Percentiles rank a stretch among this genome's conserved stretches.
phyloP scores from a whole-genome alignment of 371 early-diverging fungal genomes.

The Rhizopus stolonifer region DNA sequence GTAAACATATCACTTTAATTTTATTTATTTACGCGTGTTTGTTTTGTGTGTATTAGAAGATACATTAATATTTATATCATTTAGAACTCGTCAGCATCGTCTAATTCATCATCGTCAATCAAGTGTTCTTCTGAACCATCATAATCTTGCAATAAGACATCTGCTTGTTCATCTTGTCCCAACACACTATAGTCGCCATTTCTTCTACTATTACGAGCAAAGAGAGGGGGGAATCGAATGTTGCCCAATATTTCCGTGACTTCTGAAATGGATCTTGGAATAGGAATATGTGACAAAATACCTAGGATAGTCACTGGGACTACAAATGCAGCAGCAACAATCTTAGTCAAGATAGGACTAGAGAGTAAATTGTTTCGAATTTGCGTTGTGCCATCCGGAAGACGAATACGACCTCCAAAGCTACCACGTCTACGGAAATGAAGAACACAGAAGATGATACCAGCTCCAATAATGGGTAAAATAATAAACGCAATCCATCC shows the following conservation, averaged over 20 bases:
- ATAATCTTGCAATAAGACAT: slow-evolving; percentile 50
- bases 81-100: slow-evolving; percentile 48
- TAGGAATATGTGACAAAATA: slow-evolving; percentile 38
- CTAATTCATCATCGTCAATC: slow-evolving; percentile 41
- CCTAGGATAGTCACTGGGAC: slow-evolving; percentile 43
- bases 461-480: slow-evolving; percentile 41
- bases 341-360: slow-evolving; percentile 35
- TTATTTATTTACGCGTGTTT: too few species aligned
- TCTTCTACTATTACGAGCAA: slow-evolving; percentile 14
- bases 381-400: slow-evolving; percentile 32
- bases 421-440: slow-evolving; percentile 37
- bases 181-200: slow-evolving; percentile 38
- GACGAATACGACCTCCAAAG: slow-evolving; percentile 41
- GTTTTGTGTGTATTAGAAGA: neutral
- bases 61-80: neutral
- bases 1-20: too few species aligned
- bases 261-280: slow-evolving; percentile 35
- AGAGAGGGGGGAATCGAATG: slow-evolving; percentile 30
- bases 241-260: slow-evolving; percentile 23
- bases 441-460: slow-evolving; percentile 34
- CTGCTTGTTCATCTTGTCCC: slow-evolving; percentile 50
- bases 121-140: slow-evolving; percentile 45
- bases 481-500: slow-evolving; percentile 39
- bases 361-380: slow-evolving; percentile 24
- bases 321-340: slow-evolving; percentile 39